These are phyloP conservation scores for Serendipita sp. DNA, from an alignment of 768 basidiomycete genomes.

Conservation along the genomic window DNA sequence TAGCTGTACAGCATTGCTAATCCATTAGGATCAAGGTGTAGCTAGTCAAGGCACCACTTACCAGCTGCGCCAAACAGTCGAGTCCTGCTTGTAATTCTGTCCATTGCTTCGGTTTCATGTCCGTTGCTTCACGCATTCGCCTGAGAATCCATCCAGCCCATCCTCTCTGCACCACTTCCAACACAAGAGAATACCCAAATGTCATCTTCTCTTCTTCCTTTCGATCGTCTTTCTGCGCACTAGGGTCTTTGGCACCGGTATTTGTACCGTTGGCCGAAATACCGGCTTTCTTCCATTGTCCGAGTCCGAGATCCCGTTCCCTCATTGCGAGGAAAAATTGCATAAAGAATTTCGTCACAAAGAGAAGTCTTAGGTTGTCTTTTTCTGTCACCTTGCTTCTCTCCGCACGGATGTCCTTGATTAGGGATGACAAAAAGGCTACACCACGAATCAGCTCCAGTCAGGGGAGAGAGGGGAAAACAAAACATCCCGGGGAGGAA, in stretches of 20 bases:
- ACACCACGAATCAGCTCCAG: neutral
- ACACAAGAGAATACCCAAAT: conserved; percentile 31
- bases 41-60: conserved; percentile 13
- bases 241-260: neutral
- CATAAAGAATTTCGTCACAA: conserved; percentile 79
- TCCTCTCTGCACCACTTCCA: conserved; percentile 68
- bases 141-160: conserved; percentile 85
- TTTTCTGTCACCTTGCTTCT: conserved; percentile 86
- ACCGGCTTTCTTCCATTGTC: neutral
- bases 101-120: conserved; percentile 94
- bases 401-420: conserved; percentile 90
- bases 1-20: conserved; percentile 25
- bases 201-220: conserved; percentile 16
- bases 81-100: conserved; percentile 87
- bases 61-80: conserved; percentile 82
- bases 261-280: conserved; percentile 29
- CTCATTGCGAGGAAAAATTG: conserved; percentile 63
- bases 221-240: neutral
- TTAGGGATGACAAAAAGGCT: conserved; percentile 75
- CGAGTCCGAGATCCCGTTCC: conserved; percentile 18
- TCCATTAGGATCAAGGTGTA: neutral
- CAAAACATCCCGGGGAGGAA: conserved; percentile 3
- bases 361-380: conserved; percentile 79
- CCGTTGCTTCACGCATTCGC: conserved; percentile 76
- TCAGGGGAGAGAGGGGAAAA: neutral